A percentile compares a stretch with the other conserved stretches of the same genome.
Conservation (phyloP, 148 eudicot genomes). For the Fagopyrum esculentum region DNA sequence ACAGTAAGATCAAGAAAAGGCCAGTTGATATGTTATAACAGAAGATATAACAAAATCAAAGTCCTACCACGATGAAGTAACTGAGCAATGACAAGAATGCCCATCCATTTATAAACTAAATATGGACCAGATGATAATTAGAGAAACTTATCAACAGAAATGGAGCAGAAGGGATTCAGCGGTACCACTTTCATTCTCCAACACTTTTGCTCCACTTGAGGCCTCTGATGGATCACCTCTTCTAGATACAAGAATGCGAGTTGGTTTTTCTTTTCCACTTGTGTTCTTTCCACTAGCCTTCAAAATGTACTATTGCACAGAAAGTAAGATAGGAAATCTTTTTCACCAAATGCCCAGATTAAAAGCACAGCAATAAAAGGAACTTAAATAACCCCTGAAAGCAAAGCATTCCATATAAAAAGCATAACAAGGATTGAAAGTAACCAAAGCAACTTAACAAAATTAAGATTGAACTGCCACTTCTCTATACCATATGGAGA, state of each 20-base stretch:
- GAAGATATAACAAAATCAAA: no score
- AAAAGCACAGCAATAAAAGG: no score
- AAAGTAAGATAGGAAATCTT: not conserved
- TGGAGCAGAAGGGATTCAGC: not conserved
- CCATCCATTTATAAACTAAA: no score
- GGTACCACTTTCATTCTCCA: constrained; percentile 47
- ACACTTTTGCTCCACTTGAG: constrained; percentile 32
- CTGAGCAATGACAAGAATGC: no score
- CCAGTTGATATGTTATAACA: no score
- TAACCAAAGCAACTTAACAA: not conserved
- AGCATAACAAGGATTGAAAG: not conserved
- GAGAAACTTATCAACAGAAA: no score
- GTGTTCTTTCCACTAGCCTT: constrained; percentile 50
- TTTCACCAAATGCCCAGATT: not conserved
- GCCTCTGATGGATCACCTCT: constrained; percentile 38
- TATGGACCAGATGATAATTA: no score
- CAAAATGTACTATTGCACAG: constrained; percentile 51
- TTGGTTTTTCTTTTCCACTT: constrained; percentile 60
- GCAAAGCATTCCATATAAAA: not conserved
- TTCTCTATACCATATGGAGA: not conserved
- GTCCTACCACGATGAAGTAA: no score
- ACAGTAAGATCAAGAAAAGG: no score
- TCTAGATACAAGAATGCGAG: constrained; percentile 36
- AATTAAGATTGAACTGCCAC: not conserved
- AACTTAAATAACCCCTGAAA: not conserved